Percentiles rank a stretch among this genome's conserved stretches.
phyloP scores from a whole-genome alignment of 2,329 filamentous ascomycete genomes.

The Aschersonia sp. region DNA sequence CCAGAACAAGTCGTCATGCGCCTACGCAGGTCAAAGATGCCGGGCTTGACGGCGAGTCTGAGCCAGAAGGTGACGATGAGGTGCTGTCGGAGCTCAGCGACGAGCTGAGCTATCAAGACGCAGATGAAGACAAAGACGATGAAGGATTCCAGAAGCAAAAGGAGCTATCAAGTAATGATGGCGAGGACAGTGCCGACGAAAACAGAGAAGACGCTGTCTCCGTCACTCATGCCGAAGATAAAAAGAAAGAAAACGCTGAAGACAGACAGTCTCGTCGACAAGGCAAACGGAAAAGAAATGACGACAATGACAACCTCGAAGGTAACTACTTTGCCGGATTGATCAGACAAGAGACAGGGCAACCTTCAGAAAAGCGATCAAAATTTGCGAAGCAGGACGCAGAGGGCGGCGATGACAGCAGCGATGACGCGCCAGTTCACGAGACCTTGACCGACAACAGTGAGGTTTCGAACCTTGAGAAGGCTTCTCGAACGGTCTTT shows the following conservation, averaged over 20 bases:
- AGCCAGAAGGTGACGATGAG: constrained; percentile 14
- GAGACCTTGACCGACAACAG: constrained; percentile 39
- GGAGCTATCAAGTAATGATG: constrained; percentile 10
- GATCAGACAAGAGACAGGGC: constrained; percentile 42
- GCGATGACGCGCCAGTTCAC: constrained; percentile 34
- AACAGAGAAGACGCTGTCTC: neutral
- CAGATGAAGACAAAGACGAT: constrained; percentile 10
- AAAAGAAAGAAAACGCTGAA: constrained; percentile 18
- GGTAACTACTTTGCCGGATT: constrained; percentile 55
- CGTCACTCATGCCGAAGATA: constrained; percentile 1
- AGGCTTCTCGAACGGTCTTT: constrained; percentile 82
- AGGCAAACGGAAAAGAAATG: constrained; percentile 52
- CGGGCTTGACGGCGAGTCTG: constrained; percentile 13
- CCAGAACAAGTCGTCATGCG: constrained; percentile 13
- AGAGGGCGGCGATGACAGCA: constrained; percentile 24
- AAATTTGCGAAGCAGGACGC: constrained; percentile 27
- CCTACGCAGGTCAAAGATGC: constrained; percentile 10
- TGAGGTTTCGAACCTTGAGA: constrained; percentile 54
- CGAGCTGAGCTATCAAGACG: constrained; percentile 13
- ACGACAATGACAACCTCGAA: constrained; percentile 57
- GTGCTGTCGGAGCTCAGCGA: constrained; percentile 14
- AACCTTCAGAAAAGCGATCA: constrained; percentile 39
- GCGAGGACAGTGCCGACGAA: constrained; percentile 3
- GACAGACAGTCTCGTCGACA: constrained; percentile 25
- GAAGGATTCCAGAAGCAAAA: constrained; percentile 6